These are phyloP conservation scores for Thymus quinquecostatus DNA, from an alignment of 257 asterid species.

Conservation along the genomic window DNA sequence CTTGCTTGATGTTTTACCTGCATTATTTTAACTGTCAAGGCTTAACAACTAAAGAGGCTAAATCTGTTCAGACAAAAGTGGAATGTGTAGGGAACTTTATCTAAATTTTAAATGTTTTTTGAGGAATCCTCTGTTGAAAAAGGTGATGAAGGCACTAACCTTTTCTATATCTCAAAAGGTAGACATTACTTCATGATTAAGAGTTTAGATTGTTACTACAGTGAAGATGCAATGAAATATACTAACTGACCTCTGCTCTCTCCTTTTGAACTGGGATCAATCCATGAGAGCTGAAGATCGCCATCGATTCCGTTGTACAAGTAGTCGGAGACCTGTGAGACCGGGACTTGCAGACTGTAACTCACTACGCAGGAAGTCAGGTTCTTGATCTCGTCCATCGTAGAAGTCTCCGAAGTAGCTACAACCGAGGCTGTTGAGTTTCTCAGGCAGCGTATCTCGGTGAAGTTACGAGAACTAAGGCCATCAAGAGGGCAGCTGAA, in stretches of 20 bases:
- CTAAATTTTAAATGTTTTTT: slow-evolving; percentile 8
- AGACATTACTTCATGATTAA: slow-evolving; percentile 20
- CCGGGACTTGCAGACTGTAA: slow-evolving; percentile 15
- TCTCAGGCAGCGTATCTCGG: slow-evolving; percentile 30
- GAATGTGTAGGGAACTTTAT: slow-evolving; percentile 11
- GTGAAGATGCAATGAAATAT: background rate
- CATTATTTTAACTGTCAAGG: slow-evolving; percentile 3
- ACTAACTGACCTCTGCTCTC: slow-evolving; percentile 25
- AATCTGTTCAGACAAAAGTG: background rate
- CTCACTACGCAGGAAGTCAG: slow-evolving; percentile 22
- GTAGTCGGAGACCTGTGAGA: background rate
- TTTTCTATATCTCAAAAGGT: background rate
- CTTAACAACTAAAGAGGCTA: background rate
- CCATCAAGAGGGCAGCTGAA: slow-evolving; percentile 26
- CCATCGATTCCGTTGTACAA: slow-evolving; percentile 22
- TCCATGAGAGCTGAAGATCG: slow-evolving; percentile 34
- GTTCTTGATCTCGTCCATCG: slow-evolving; percentile 6
- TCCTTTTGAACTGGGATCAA: slow-evolving; percentile 26
- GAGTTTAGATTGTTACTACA: background rate
- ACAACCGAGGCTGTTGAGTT: slow-evolving; percentile 27
- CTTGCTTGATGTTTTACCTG: slow-evolving; percentile 24
- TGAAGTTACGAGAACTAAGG: slow-evolving; percentile 19
- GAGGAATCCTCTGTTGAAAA: slow-evolving; percentile 3
- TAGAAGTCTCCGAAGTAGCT: slow-evolving; percentile 22
- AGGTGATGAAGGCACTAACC: background rate